These are phyloP conservation scores for Gentiana dahurica DNA, from an alignment of 257 asterid species.

Conservation along the genomic window DNA sequence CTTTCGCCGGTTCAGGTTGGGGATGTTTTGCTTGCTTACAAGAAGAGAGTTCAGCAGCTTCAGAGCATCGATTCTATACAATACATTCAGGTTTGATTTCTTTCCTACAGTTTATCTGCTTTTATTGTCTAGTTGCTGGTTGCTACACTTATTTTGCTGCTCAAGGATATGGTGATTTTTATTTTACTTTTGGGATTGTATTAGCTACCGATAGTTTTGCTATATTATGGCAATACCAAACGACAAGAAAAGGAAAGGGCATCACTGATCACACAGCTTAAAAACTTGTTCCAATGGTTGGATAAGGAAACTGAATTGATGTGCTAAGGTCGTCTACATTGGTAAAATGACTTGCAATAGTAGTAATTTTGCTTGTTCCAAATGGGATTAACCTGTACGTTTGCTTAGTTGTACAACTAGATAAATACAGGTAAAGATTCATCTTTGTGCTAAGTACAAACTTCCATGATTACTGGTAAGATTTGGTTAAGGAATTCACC, in stretches of 20 bases:
- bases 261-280: no score
- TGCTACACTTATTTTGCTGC: background rate
- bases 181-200: background rate
- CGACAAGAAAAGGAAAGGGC: no score
- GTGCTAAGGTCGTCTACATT: no score
- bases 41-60: constrained; percentile 63
- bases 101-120: background rate
- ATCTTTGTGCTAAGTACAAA: background rate
- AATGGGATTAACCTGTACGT: background rate
- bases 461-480: no score
- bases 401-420: background rate
- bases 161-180: background rate
- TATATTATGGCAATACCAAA: no score
- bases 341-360: no score
- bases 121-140: background rate
- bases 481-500: no score
- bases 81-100: constrained; percentile 60
- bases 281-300: no score
- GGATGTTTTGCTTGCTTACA: constrained; percentile 63
- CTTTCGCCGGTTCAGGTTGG: constrained; percentile 44
- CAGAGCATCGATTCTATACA: constrained; percentile 35
- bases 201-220: no score
- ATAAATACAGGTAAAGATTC: background rate
- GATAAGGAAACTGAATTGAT: no score
- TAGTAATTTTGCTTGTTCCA: no score